Evolutionary conservation across 805 yeast species (phyloP), one percentile per base, ranked within the genome.

Genomic region (Candida wancherniae): DNA sequence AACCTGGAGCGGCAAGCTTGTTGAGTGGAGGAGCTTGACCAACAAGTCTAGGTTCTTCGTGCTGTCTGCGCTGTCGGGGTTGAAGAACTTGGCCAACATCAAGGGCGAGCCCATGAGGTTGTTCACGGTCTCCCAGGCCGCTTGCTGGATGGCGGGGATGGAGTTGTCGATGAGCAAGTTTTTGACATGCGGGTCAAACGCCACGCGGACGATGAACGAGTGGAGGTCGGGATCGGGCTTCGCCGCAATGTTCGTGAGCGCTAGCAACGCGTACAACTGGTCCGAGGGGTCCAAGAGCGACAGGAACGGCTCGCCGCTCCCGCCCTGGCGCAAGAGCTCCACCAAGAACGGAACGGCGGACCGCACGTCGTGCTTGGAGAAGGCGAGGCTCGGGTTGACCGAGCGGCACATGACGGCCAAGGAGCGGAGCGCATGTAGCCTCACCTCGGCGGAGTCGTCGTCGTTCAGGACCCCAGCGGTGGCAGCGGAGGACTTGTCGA

Each of bases 231-330:
- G 59, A 8, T 61, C 61, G 2, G 65, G 37, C 12, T 32, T 19
- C 0, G 84, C 67, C 0, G 85, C 72, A 6, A 80, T 42, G 51
- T 83, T 84, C 1, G 90, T 83, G 17, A 83, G 61, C 0, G 88
- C 84, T 14, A 79, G 48, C 22, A 84, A 55, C 0, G 78, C 60
- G 44, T 77, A 81, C 42, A 69, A 71, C 13, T 69, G 64, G 35
- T 73, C 80, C 9, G 68, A 42, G 3, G 42, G 40, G 1, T 65
- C 53, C 12, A 61, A 38, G 13, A 24, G 22, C 9, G 28, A 20
- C 3, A 31, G 3, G 11, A 20, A 18, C 14, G 33, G 26, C 12
- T 15, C 17, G 4, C 15, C 30, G 17, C 22, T 11, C 12, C 53
- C 1, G 55, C 68, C 31, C 3, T 31, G 25, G 2, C 70, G 69